Conservation (phyloP, 768 basidiomycete species). For the Leucocoprinus sp. region DNA sequence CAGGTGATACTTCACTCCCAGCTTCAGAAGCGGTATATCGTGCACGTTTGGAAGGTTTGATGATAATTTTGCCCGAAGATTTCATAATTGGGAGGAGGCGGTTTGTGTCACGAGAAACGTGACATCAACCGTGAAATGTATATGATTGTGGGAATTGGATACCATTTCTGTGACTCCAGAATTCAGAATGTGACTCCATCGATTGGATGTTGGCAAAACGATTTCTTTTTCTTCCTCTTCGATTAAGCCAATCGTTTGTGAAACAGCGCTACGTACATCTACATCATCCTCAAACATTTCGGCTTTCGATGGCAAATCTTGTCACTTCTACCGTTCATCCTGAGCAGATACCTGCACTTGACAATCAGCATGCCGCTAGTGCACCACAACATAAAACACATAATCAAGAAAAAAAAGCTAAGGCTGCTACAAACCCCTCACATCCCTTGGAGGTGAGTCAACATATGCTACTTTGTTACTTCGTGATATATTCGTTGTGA, state of each 20-base stretch:
- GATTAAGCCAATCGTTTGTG: constrained; percentile 25
- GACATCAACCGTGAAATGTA: no score
- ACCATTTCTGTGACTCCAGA: background rate
- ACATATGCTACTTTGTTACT: background rate
- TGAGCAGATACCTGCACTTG: constrained; percentile 36
- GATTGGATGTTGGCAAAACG: constrained; percentile 8
- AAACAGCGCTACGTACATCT: constrained; percentile 23
- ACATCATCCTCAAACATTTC: constrained; percentile 9
- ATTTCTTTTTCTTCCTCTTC: constrained; percentile 20
- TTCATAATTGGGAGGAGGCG: constrained; percentile 5
- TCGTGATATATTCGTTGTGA: background rate
- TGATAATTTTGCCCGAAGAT: constrained; percentile 39
- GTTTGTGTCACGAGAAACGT: no score
- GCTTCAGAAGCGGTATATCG: constrained; percentile 16
- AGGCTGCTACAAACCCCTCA: constrained; percentile 29
- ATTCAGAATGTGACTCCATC: constrained; percentile 9
- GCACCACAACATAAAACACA: constrained; percentile 20
- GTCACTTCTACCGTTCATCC: constrained; percentile 49
- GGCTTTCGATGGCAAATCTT: constrained; percentile 42
- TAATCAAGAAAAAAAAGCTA: constrained; percentile 39
- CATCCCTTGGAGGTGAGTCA: constrained; percentile 57
- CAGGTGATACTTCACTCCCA: constrained; percentile 17
- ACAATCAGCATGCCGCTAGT: constrained; percentile 31
- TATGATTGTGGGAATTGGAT: constrained; percentile 6
- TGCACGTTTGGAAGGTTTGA: constrained; percentile 29